These are phyloP conservation scores for Saprolegnia diclina DNA, from an alignment of 352 stramenopile genomes.

Conservation along the genomic window DNA sequence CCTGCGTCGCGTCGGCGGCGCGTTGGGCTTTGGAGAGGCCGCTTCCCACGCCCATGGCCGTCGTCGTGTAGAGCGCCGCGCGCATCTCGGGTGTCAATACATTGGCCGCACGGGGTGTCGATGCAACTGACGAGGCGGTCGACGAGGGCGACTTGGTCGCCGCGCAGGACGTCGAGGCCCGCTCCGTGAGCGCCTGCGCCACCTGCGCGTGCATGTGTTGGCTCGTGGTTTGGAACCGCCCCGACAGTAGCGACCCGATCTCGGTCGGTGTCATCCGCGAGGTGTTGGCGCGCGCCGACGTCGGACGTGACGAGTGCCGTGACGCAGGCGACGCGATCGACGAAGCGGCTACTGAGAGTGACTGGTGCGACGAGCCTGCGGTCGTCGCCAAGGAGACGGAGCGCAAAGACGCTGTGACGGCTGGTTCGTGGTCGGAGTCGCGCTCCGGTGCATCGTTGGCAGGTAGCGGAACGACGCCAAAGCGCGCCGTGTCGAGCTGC, in stretches of 20 bases:
- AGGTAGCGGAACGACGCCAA: constrained; percentile 7
- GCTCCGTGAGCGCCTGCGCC: background rate
- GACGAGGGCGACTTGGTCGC: background rate
- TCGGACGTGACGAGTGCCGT: background rate
- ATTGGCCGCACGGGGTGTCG: background rate
- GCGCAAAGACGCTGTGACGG: background rate
- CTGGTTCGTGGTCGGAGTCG: background rate
- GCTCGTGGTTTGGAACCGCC: constrained; percentile 7
- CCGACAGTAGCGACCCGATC: background rate
- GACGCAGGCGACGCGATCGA: background rate
- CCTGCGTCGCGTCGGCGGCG: background rate
- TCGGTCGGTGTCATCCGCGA: background rate
- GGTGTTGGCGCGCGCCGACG: background rate
- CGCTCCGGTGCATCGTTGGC: background rate
- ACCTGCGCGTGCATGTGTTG: constrained; percentile 8
- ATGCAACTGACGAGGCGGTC: background rate
- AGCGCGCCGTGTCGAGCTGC: constrained; percentile 22
- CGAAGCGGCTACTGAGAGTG: background rate
- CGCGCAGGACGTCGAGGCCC: background rate
- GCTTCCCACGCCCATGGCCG: background rate
- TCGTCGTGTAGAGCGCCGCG: constrained; percentile 21
- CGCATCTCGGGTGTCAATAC: constrained; percentile 11
- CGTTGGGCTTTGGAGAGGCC: background rate
- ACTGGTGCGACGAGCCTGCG: background rate
- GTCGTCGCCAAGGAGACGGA: background rate